These are phyloP conservation scores for Mycena sp. DNA, from an alignment of 1,284 basidiomycete species.

Conservation along the genomic window DNA sequence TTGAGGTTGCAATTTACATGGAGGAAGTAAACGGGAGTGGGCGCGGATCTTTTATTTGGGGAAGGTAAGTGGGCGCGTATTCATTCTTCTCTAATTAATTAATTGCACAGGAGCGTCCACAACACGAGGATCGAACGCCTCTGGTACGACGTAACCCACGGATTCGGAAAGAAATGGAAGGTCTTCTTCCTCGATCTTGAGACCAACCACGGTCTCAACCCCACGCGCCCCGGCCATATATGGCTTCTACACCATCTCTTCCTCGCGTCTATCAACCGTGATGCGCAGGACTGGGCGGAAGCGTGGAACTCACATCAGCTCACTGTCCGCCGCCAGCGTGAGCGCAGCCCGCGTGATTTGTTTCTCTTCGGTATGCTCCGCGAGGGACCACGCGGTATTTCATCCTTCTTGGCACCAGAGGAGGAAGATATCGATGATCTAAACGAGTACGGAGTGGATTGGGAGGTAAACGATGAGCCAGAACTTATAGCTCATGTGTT, in stretches of 20 bases:
- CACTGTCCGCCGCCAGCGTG: neutral
- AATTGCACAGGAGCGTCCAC: neutral
- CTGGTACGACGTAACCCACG: conserved; percentile 13
- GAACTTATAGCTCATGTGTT: conserved; percentile 1
- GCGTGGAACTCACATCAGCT: conserved; percentile 40
- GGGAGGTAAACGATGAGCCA: conserved; percentile 1
- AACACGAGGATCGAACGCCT: conserved; percentile 7
- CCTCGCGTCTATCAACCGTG: conserved; percentile 39
- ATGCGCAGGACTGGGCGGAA: conserved; percentile 36
- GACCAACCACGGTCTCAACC: neutral
- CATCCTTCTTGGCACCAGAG: neutral
- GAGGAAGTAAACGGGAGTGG: neutral
- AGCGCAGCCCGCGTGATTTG: neutral
- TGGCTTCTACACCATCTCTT: conserved; percentile 48
- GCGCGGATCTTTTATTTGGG: conserved; percentile 10
- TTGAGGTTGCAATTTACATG: neutral
- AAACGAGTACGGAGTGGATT: conserved; percentile 8
- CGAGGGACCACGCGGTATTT: neutral
- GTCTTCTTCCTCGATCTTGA: conserved; percentile 12
- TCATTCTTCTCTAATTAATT: neutral
- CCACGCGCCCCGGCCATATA: conserved; percentile 32
- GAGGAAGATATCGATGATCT: conserved; percentile 7
- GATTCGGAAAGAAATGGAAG: neutral
- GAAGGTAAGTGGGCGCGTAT: neutral
- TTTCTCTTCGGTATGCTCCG: conserved; percentile 2